phyloP scores from a whole-genome alignment of 768 basidiomycete genomes.

The Tephrocybe sp. region DNA sequence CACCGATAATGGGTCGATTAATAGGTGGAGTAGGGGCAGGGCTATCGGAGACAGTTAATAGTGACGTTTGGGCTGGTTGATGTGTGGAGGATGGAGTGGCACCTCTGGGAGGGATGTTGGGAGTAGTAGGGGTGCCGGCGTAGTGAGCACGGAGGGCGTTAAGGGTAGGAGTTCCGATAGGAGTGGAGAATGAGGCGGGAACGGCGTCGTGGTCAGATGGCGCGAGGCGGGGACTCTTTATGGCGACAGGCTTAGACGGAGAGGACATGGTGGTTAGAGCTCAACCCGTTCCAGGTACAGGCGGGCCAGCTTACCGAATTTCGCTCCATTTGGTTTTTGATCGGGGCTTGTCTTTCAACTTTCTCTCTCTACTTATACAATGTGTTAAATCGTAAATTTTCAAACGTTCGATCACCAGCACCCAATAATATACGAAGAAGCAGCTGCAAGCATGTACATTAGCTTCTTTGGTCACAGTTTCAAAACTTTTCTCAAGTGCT shows the following conservation, averaged over 20 bases:
- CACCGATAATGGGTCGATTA: slow-evolving; percentile 26
- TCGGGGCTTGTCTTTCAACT: no score
- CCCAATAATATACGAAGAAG: no score
- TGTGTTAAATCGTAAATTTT: no score
- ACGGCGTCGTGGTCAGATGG: slow-evolving; percentile 18
- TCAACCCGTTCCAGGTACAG: slow-evolving; percentile 6
- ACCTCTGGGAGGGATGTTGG: slow-evolving; percentile 53
- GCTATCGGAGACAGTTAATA: neutral
- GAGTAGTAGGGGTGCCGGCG: slow-evolving; percentile 52
- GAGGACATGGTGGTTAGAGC: slow-evolving; percentile 42
- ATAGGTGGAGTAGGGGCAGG: slow-evolving; percentile 15
- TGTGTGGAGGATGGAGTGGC: neutral
- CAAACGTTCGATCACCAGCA: no score
- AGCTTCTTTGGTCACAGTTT: no score
- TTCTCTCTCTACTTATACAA: no score
- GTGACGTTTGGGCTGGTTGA: neutral
- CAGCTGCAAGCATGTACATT: no score
- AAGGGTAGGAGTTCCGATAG: slow-evolving; percentile 63
- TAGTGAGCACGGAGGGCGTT: slow-evolving; percentile 67
- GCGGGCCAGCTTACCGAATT: slow-evolving; percentile 10
- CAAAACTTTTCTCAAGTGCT: no score
- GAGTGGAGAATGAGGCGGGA: slow-evolving; percentile 33
- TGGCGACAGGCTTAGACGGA: slow-evolving; percentile 58
- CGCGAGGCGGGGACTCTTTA: slow-evolving; percentile 31
- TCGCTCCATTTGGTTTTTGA: slow-evolving; percentile 9